These are phyloP conservation scores for Saccharomycopsis oosterbeekiorum DNA, from an alignment of 805 yeast genomes.

Conservation along the genomic window DNA sequence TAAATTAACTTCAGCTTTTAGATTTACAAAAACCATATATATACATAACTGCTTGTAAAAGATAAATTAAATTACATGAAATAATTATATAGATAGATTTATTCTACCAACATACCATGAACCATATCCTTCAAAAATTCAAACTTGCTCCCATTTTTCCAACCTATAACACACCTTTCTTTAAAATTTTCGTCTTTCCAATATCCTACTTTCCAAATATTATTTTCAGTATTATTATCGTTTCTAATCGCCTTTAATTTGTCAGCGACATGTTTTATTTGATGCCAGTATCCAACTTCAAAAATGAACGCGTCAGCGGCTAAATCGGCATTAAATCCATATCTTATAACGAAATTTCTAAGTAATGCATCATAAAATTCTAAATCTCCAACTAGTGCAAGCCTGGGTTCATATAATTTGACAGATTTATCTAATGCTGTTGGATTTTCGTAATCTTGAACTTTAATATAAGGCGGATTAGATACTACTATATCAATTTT, in stretches of 20 bases:
- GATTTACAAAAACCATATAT: too few species aligned
- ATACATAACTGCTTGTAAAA: too few species aligned
- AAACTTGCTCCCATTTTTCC: conserved; percentile 27
- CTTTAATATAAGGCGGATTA: conserved; percentile 87
- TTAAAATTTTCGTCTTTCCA: conserved; percentile 41
- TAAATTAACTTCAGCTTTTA: too few species aligned
- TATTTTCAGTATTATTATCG: conserved; percentile 2
- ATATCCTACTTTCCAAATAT: conserved; percentile 42
- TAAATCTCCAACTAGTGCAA: conserved; percentile 70
- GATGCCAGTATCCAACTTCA: conserved; percentile 61
- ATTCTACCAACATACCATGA: neutral
- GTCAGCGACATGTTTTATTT: conserved; percentile 36
- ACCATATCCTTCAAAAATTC: neutral
- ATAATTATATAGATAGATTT: neutral
- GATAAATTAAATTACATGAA: too few species aligned
- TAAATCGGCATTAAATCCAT: conserved; percentile 13
- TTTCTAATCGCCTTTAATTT: neutral
- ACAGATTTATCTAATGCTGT: conserved; percentile 48
- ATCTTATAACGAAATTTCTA: conserved; percentile 31
- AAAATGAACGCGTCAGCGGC: conserved; percentile 54
- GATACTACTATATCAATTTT: conserved; percentile 50
- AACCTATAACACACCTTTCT: conserved; percentile 57
- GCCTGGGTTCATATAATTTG: conserved; percentile 55
- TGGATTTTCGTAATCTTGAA: conserved; percentile 32
- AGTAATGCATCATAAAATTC: conserved; percentile 61